phyloP scores from a whole-genome alignment of 306 rosid genomes.

The Ormosia semicastrata region DNA sequence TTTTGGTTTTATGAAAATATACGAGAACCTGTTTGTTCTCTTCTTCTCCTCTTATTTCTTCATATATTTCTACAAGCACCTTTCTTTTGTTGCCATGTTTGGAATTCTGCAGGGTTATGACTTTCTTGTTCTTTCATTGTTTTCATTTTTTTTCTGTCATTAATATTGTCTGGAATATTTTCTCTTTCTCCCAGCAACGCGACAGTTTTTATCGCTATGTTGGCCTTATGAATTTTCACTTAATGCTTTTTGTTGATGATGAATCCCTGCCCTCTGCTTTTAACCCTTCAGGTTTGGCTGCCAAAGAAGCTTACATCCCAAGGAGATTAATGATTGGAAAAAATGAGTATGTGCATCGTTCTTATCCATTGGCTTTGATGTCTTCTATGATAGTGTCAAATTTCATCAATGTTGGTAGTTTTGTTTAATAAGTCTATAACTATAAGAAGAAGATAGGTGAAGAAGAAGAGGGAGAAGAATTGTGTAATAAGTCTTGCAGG shows the following conservation, averaged over 20 bases:
- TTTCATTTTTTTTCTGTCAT: neutral
- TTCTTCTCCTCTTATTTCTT: no score
- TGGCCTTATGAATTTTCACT: conserved; percentile 13
- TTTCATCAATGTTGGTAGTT: conserved; percentile 22
- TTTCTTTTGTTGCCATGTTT: conserved; percentile 1
- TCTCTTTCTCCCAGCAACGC: neutral
- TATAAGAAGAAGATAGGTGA: neutral
- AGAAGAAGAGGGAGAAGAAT: neutral
- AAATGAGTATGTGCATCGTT: conserved; percentile 72
- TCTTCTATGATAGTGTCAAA: conserved; percentile 2
- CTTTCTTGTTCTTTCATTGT: neutral
- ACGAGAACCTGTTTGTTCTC: no score
- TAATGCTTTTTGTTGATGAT: conserved; percentile 52
- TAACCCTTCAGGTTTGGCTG: conserved; percentile 45
- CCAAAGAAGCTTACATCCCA: conserved; percentile 69
- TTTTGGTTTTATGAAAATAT: no score
- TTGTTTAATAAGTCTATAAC: neutral
- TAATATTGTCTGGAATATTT: conserved; percentile 2
- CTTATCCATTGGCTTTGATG: conserved; percentile 7
- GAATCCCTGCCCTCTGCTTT: conserved; percentile 52
- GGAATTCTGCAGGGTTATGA: conserved; percentile 1
- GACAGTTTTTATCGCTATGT: conserved; percentile 3
- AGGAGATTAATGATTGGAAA: conserved; percentile 90
- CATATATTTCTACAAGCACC: neutral
- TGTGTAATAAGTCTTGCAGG: neutral